Percentiles rank a stretch among this genome's conserved stretches.
Evolutionary conservation across 768 basidiomycete genomes (phyloP).

Genomic region (Epithele typhae): DNA sequence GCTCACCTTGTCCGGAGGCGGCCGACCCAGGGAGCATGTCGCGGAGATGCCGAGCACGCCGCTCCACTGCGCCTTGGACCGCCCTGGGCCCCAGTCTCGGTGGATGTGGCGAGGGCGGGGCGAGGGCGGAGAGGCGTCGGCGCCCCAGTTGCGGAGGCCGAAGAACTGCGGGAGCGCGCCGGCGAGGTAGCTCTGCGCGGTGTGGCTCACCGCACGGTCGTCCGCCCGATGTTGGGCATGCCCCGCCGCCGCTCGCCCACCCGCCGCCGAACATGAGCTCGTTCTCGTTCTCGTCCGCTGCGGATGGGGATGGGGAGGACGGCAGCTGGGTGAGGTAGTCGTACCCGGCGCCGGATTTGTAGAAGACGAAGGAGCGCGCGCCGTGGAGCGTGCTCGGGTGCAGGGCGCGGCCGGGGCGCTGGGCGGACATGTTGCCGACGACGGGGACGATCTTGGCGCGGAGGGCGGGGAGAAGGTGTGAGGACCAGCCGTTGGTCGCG

Average conservation of each 20-base stretch:
- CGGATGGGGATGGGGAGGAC: no score
- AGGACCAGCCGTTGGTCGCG: slow-evolving; percentile 81
- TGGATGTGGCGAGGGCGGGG: not conserved
- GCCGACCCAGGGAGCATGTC: slow-evolving; percentile 72
- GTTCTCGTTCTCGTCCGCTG: slow-evolving; percentile 30
- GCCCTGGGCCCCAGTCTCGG: slow-evolving; percentile 34
- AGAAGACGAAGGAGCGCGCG: slow-evolving; percentile 57
- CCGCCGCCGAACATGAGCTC: slow-evolving; percentile 71
- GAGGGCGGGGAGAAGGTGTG: slow-evolving; percentile 63
- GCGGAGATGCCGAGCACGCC: slow-evolving; percentile 60
- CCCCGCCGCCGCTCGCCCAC: slow-evolving; percentile 28
- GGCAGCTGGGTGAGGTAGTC: slow-evolving; percentile 70
- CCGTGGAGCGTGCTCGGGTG: slow-evolving; percentile 28
- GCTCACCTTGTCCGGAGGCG: slow-evolving; percentile 48
- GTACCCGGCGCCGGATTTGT: slow-evolving; percentile 40
- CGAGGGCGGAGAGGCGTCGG: slow-evolving; percentile 26
- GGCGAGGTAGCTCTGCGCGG: slow-evolving; percentile 38
- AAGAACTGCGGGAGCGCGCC: slow-evolving; percentile 56
- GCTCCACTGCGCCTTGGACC: slow-evolving; percentile 57
- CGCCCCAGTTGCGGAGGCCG: slow-evolving; percentile 39
- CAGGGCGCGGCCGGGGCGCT: slow-evolving; percentile 44
- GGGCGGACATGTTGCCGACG: slow-evolving; percentile 61
- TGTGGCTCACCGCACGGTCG: slow-evolving; percentile 34
- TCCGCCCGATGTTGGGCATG: slow-evolving; percentile 28
- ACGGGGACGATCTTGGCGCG: slow-evolving; percentile 59